Conservation (phyloP, 2,329 filamentous ascomycete genomes). For the Chalaropsis ovoidea region DNA sequence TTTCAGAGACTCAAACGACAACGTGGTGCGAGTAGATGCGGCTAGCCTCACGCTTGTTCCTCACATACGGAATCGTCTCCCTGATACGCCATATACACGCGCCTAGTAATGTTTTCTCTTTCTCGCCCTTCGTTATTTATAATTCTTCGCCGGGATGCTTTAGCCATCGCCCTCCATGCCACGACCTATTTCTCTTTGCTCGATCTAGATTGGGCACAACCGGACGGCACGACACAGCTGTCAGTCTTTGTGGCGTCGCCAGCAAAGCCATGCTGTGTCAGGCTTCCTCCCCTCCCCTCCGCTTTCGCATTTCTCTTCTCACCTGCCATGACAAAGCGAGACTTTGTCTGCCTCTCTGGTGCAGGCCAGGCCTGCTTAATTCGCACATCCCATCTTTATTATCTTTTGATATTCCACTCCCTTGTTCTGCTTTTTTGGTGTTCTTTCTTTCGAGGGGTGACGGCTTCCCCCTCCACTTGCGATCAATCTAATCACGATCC, state of each 20-base stretch:
- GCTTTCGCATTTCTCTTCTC: too few relatives aligned
- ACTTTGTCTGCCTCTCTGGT: not conserved
- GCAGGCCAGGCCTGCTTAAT: not conserved
- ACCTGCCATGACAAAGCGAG: too few relatives aligned
- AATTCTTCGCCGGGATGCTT: not conserved
- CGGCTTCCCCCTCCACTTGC: not conserved
- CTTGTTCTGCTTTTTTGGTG: not conserved
- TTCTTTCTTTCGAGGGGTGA: not conserved
- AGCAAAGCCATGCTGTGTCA: too few relatives aligned
- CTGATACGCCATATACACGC: not conserved
- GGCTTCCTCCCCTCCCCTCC: too few relatives aligned
- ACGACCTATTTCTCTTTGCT: not conserved
- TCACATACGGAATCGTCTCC: too few relatives aligned
- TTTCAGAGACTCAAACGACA: too few relatives aligned
- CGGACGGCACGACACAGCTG: not conserved
- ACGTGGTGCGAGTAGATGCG: too few relatives aligned
- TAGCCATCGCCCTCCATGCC: too few relatives aligned
- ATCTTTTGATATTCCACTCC: too few relatives aligned
- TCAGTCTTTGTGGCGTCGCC: not conserved
- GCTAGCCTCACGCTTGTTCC: too few relatives aligned
- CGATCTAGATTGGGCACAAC: not conserved
- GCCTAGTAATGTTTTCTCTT: not conserved
- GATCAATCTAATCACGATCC: not conserved
- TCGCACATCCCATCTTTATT: too few relatives aligned
- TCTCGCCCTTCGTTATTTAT: not conserved